Conservation (phyloP, 306 rosid species). For the Begonia fuchsioides region DNA sequence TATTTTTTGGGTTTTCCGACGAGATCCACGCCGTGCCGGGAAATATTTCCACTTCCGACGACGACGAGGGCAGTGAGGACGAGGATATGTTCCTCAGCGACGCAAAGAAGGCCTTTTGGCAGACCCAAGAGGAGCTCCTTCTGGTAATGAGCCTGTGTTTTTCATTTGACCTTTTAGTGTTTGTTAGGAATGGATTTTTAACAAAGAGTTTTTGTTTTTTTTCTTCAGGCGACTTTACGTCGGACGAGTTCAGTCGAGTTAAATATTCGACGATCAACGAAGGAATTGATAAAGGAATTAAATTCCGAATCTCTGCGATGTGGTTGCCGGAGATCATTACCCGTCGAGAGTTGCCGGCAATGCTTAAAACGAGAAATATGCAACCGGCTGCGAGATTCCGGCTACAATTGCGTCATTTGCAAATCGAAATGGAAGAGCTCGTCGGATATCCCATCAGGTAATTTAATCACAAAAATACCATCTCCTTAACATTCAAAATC, state of each 20-base stretch:
- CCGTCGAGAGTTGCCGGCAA: conserved; percentile 37
- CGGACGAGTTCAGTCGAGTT: conserved; percentile 40
- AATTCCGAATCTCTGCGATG: conserved; percentile 17
- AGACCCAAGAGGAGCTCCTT: background rate
- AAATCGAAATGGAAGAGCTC: too few relatives aligned
- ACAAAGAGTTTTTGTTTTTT: too few relatives aligned
- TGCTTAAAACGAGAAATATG: too few relatives aligned
- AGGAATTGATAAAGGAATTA: conserved; percentile 25
- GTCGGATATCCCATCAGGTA: too few relatives aligned
- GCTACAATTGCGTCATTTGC: too few relatives aligned
- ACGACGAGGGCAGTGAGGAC: background rate
- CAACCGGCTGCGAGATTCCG: too few relatives aligned
- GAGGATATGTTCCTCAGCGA: background rate
- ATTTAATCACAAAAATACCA: too few relatives aligned
- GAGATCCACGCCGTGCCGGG: background rate
- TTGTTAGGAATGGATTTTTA: too few relatives aligned
- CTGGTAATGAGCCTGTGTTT: background rate
- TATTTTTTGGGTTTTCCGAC: background rate
- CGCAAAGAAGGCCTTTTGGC: background rate
- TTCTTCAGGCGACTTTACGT: conserved; percentile 1
- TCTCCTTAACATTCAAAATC: too few relatives aligned
- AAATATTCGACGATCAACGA: conserved; percentile 40
- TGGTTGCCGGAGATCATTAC: conserved; percentile 18
- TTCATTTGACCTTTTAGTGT: background rate
- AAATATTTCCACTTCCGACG: background rate